Base-by-base conservation (phyloP, 2,329 filamentous ascomycete species). In the Colletotrichum sp. region DNA sequence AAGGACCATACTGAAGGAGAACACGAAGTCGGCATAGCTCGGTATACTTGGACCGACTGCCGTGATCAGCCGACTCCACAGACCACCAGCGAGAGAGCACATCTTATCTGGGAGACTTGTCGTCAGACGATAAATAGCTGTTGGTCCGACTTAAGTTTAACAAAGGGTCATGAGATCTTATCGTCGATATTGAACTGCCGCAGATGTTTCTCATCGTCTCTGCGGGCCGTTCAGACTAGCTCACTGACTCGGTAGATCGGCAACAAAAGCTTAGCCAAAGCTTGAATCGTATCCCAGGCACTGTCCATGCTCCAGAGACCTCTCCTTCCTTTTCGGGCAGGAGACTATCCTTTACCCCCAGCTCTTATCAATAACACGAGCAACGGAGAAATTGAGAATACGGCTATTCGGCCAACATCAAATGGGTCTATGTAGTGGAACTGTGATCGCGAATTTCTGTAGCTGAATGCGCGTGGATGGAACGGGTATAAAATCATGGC, bases 251-350 rank as follows among this genome's bases (percentile, higher is more conserved):
- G 19, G 39, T 49, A 49, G 39, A 49, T 64, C 62, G 62, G 62
- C 62, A 64, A 15, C 32, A 25, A 39, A 64, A 39, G 62, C 62
- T 64, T 64, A 34, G 62, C 62, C 25, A 64, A 64, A 64, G 62
- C 62, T 64, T 64, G 34, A 64, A 39, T 44, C 22, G 22, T 25
- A 12, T 29, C 8, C 62, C 62, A 27, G 34, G 62, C 62, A 16
- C n/a, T 12, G 32, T 34, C 62, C 5, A 25, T 64, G 19, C n/a
- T 25, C 34, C 32, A 39, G 13, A 16, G 36, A 15, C 22, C 32
- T 39, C 62, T 25, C 62, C 62, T 64, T 44, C 62, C 62, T 25
- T 36, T 64, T 64, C 30, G 7, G 62, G 62, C 62, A 64, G 32
- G 62, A 64, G 34, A 27, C 22, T 9, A 6, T 8, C 3, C 13